phyloP scores from a whole-genome alignment of 2,329 filamentous ascomycete species.

The Tolypocladium tundrense region DNA sequence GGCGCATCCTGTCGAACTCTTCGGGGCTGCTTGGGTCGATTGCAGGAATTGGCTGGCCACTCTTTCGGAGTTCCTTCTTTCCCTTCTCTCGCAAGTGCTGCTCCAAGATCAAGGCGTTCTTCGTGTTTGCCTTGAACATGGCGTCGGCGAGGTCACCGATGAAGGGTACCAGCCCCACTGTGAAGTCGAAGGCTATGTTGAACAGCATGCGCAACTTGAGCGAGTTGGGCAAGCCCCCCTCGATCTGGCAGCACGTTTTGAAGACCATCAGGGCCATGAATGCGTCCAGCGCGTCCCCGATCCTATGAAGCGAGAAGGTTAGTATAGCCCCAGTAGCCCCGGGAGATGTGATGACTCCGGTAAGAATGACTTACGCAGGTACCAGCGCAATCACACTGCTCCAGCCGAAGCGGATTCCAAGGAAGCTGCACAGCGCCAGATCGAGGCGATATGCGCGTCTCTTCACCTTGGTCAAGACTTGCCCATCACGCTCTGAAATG shows the following conservation, averaged over 20 bases:
- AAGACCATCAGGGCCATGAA: conserved; percentile 69
- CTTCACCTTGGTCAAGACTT: conserved; percentile 78
- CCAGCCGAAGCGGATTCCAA: conserved; percentile 83
- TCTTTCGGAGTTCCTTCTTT: conserved; percentile 40
- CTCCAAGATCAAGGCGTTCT: conserved; percentile 62
- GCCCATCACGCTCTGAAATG: conserved; percentile 70
- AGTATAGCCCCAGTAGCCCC: background rate
- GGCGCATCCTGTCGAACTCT: conserved; percentile 33
- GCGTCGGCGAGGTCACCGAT: conserved; percentile 69
- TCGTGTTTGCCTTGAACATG: conserved; percentile 63
- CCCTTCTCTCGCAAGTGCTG: conserved; percentile 59
- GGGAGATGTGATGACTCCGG: background rate
- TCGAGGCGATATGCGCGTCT: conserved; percentile 78
- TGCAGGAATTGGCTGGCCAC: conserved; percentile 34
- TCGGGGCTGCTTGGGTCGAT: conserved; percentile 43
- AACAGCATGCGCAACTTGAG: conserved; percentile 65
- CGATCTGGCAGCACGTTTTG: conserved; percentile 59
- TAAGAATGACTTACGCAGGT: conserved; percentile 54
- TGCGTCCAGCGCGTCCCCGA: conserved; percentile 66
- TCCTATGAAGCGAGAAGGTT: conserved; percentile 29
- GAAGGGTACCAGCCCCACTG: conserved; percentile 63
- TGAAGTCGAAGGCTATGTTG: conserved; percentile 67
- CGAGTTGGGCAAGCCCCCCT: conserved; percentile 59
- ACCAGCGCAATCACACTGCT: conserved; percentile 74
- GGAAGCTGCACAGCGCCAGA: conserved; percentile 70